Evolutionary conservation across 192 early-diverging fungal genomes (phyloP).

Genomic region (Coemansia erecta): DNA sequence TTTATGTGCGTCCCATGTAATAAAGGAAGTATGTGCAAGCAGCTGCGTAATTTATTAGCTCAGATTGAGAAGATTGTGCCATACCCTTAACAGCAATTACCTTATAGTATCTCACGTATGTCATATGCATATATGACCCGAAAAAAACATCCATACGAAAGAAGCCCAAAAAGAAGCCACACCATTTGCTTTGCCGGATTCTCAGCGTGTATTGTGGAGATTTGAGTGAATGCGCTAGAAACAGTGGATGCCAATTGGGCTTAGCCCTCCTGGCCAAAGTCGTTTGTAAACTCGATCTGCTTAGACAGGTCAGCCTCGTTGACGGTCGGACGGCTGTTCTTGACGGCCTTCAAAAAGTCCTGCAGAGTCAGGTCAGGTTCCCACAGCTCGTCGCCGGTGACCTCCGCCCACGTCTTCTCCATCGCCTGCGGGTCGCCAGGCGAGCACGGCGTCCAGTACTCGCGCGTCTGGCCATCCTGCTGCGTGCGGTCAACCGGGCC

Average conservation of each 20-base stretch:
- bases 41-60: too few species aligned
- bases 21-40: too few species aligned
- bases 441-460: conserved; percentile 88
- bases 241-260: not conserved
- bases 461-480: conserved; percentile 16
- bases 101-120: too few species aligned
- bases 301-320: conserved; percentile 76
- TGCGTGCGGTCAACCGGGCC: conserved; percentile 10
- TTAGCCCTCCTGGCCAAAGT: conserved; percentile 71
- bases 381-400: conserved; percentile 79
- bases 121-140: too few species aligned
- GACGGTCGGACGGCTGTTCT: conserved; percentile 76
- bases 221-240: too few species aligned
- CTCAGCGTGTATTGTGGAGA: too few species aligned
- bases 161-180: too few species aligned
- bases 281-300: conserved; percentile 87
- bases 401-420: conserved; percentile 87
- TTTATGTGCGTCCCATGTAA: too few species aligned
- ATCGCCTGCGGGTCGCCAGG: conserved; percentile 84
- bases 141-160: too few species aligned
- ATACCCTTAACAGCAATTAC: too few species aligned
- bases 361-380: conserved; percentile 84
- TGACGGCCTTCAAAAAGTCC: conserved; percentile 85
- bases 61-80: too few species aligned
- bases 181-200: not conserved